phyloP scores from a whole-genome alignment of 306 rosid genomes.

The Citrullus amarus region DNA sequence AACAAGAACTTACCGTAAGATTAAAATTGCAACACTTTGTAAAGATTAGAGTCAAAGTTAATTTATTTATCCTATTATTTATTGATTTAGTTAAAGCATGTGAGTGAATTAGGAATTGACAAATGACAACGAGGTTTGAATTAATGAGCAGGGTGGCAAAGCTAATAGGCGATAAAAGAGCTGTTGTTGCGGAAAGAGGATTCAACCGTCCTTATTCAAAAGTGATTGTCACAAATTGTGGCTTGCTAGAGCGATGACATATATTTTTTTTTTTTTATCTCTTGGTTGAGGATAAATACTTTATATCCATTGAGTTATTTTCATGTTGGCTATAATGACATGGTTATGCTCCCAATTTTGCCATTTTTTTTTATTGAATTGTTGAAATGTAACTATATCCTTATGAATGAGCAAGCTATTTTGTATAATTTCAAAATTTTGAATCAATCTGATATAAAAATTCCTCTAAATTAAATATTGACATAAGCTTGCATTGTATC shows the following conservation, averaged over 20 bases:
- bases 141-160: conserved; percentile 61
- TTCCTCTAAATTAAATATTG: too few species aligned
- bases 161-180: conserved; percentile 82
- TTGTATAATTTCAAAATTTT: not conserved
- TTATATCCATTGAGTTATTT: too few species aligned
- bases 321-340: not conserved
- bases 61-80: too few species aligned
- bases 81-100: too few species aligned
- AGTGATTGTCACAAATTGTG: conserved; percentile 53
- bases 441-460: too few species aligned
- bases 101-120: not conserved
- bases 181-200: conserved; percentile 78
- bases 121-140: not conserved
- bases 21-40: too few species aligned
- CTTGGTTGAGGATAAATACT: too few species aligned
- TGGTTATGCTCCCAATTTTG: not conserved
- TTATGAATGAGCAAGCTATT: not conserved
- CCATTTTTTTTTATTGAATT: not conserved
- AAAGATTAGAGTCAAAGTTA: too few species aligned
- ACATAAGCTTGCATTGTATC: too few species aligned
- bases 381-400: not conserved
- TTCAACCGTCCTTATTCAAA: conserved; percentile 75
- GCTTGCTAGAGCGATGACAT: conserved; percentile 24
- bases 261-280: too few species aligned
- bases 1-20: too few species aligned